Evolutionary conservation across 2,329 filamentous ascomycete genomes (phyloP).

Genomic region (Huntiella moniliformis): DNA sequence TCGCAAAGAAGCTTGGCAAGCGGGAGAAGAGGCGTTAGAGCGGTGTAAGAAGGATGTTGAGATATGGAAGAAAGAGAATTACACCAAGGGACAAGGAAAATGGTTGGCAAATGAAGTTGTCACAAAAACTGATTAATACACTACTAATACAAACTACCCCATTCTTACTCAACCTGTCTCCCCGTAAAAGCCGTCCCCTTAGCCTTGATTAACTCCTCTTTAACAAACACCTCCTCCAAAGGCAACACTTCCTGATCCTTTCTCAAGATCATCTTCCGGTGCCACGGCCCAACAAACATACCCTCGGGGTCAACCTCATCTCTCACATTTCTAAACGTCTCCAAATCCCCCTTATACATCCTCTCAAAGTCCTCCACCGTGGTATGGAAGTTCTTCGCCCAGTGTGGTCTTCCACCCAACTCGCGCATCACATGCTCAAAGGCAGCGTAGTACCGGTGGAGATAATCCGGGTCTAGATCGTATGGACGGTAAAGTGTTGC

Average conservation of each 20-base stretch:
- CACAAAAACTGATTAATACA: slow-evolving; percentile 23
- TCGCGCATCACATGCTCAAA: slow-evolving; percentile 87
- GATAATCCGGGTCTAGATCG: slow-evolving; percentile 55
- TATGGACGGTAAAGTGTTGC: slow-evolving; percentile 80
- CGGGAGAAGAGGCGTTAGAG: slow-evolving; percentile 78
- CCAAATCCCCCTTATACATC: slow-evolving; percentile 51
- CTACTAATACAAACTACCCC: neutral
- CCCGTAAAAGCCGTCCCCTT: slow-evolving; percentile 6
- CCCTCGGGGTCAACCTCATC: slow-evolving; percentile 58
- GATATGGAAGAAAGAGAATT: slow-evolving; percentile 88
- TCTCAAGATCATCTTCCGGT: slow-evolving; percentile 46
- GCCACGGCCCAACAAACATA: slow-evolving; percentile 84
- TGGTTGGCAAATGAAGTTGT: slow-evolving; percentile 83
- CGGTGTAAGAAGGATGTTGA: slow-evolving; percentile 73
- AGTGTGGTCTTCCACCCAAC: slow-evolving; percentile 65
- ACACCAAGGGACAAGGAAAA: slow-evolving; percentile 55
- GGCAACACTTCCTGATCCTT: slow-evolving; percentile 18
- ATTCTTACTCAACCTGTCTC: slow-evolving; percentile 5
- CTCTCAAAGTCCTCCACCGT: slow-evolving; percentile 40
- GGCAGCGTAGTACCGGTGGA: slow-evolving; percentile 62
- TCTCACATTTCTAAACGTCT: slow-evolving; percentile 48
- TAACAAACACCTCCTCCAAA: slow-evolving; percentile 14
- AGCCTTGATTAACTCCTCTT: slow-evolving; percentile 3
- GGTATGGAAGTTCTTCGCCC: slow-evolving; percentile 75
- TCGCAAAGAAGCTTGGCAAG: slow-evolving; percentile 67